Base-by-base conservation (phyloP, 805 yeast species). In the Spathaspora girioi region DNA sequence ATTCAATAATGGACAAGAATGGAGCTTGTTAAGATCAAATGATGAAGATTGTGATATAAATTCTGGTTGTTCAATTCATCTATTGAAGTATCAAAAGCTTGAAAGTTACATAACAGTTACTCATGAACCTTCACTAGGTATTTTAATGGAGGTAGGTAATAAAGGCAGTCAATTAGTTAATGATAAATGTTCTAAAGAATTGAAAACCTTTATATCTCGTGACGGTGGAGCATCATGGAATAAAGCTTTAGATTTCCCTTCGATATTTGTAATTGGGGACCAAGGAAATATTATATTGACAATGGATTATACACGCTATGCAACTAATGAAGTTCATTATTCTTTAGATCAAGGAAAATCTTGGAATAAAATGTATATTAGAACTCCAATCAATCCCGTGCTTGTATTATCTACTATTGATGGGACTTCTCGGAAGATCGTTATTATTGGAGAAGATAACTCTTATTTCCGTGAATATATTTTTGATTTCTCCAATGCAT, bases 181-280 rank as follows among this genome's bases (percentile, higher is more conserved):
- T n/a, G n/a, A n/a, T n/a, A 27, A 27, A 9, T n/a, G 9, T 15
- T 54, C 11, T 46, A 51, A 2, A 43, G 6, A 54, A n/a, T 46
- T 64, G 56, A 58, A 58, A 38, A 82, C 93, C 0, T 90, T 73
- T 62, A 63, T 88, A 7, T 86, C 96, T 0, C 70, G 86, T 50
- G 90, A 89, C 68, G 91, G 89, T 23, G 96, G 97, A 23, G 60
- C 74, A n/a, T 70, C 85, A 0, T 89, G 96, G 96, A 65, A 68
- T 26, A 63, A 71, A 50, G 79, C 83, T 1, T 59, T 82, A 12
- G 80, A 81, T 23, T 77, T 73, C 43, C 80, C 88, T 2, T 73
- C 80, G 41, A 54, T 74, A 2, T 81, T 79, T 54, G 76, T 82
- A 1, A 83, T 82, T 68, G 96, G 93, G 46, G 96, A 89, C 65